Conservation (phyloP, 2,329 filamentous ascomycete genomes). For the Ceratocystis harringtonii region DNA sequence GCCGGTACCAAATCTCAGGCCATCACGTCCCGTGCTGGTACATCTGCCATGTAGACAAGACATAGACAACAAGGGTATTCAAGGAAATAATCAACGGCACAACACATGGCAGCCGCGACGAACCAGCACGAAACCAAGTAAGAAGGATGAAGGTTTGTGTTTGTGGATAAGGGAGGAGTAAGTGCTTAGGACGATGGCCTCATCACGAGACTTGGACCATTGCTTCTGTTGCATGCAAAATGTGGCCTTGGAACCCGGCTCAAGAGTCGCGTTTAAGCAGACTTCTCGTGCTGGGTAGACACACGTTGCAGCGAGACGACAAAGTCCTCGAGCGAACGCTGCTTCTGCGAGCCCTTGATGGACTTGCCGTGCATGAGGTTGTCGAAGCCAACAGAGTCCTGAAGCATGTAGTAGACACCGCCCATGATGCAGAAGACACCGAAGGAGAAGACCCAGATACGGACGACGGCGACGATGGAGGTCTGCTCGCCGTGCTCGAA, state of each 20-base stretch:
- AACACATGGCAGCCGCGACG: conserved; percentile 12
- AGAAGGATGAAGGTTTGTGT: background rate
- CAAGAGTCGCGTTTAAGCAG: conserved; percentile 37
- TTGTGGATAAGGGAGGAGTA: background rate
- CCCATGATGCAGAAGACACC: conserved; percentile 77
- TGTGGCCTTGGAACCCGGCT: background rate
- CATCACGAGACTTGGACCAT: background rate
- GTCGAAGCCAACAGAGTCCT: conserved; percentile 69
- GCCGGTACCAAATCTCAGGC: conserved; percentile 5
- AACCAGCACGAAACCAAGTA: conserved; percentile 11
- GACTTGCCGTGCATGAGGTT: conserved; percentile 89
- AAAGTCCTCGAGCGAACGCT: conserved; percentile 77
- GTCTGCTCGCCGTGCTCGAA: conserved; percentile 52
- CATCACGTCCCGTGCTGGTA: conserved; percentile 6
- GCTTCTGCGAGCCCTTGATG: conserved; percentile 66
- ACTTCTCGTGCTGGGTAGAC: conserved; percentile 85
- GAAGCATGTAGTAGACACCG: conserved; percentile 58
- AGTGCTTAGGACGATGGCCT: conserved; percentile 3
- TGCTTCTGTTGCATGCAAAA: conserved; percentile 8
- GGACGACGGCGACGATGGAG: conserved; percentile 68
- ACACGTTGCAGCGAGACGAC: conserved; percentile 82
- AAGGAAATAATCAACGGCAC: conserved; percentile 9
- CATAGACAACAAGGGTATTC: conserved; percentile 4
- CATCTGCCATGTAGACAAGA: conserved; percentile 7
- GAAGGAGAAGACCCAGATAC: conserved; percentile 84